These are phyloP conservation scores for Aspergillus chevalieri DNA, from an alignment of 2,329 filamentous ascomycete genomes.

Conservation along the genomic window DNA sequence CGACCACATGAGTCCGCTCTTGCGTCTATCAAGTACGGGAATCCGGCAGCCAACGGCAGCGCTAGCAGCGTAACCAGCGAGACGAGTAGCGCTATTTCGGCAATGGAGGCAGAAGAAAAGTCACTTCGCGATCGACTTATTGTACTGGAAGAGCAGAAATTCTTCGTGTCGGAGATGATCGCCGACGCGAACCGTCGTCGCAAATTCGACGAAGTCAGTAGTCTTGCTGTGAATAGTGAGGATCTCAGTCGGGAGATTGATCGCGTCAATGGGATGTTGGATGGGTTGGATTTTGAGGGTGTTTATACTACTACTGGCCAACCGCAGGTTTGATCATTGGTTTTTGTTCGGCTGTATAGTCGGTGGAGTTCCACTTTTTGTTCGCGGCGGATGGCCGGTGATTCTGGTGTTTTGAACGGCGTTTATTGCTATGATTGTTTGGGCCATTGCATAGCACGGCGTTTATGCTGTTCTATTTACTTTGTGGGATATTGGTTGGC, in stretches of 20 bases:
- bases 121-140: slow-evolving; percentile 71
- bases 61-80: slow-evolving; percentile 48
- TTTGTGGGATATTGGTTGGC: neutral
- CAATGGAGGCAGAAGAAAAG: slow-evolving; percentile 76
- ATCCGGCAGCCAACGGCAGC: slow-evolving; percentile 45
- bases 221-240: slow-evolving; percentile 71
- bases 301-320: slow-evolving; percentile 35
- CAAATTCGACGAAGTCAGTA: slow-evolving; percentile 80
- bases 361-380: neutral
- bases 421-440: no score
- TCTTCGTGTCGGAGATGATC: slow-evolving; percentile 83
- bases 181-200: slow-evolving; percentile 66
- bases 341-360: slow-evolving; percentile 2
- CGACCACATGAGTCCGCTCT: slow-evolving; percentile 43
- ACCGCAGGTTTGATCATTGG: slow-evolving; percentile 9
- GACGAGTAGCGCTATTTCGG: slow-evolving; percentile 55
- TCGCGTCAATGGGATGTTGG: slow-evolving; percentile 58
- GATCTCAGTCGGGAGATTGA: slow-evolving; percentile 76
- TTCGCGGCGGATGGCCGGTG: slow-evolving; percentile 1
- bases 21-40: slow-evolving; percentile 53
- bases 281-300: slow-evolving; percentile 58
- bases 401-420: no score
- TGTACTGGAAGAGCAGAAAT: slow-evolving; percentile 84
- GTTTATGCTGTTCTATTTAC: slow-evolving; percentile 9
- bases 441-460: slow-evolving; percentile 21